phyloP scores from a whole-genome alignment of 2,329 filamentous ascomycete genomes.

The Colletotrichum godetiae region DNA sequence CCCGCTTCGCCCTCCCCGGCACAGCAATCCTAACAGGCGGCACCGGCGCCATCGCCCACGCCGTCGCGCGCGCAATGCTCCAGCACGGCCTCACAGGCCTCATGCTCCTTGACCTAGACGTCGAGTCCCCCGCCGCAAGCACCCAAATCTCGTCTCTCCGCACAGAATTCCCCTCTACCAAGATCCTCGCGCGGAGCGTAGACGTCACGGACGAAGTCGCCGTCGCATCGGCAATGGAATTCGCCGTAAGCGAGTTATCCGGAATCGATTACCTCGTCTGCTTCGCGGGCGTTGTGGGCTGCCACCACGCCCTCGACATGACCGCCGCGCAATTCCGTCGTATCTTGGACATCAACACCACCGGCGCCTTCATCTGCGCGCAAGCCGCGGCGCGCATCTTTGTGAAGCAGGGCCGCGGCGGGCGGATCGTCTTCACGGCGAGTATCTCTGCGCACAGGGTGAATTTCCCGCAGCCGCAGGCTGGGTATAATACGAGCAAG shows the following conservation, averaged over 20 bases:
- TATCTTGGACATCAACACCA: slow-evolving; percentile 78
- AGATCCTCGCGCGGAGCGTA: slow-evolving; percentile 62
- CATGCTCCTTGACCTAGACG: slow-evolving; percentile 69
- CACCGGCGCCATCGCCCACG: slow-evolving; percentile 71
- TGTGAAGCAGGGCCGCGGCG: slow-evolving; percentile 60
- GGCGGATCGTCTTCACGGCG: slow-evolving; percentile 74
- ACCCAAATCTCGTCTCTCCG: slow-evolving; percentile 55
- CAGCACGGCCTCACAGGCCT: slow-evolving; percentile 73
- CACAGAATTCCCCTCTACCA: slow-evolving; percentile 63
- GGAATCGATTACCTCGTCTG: slow-evolving; percentile 63
- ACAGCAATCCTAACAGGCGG: slow-evolving; percentile 70
- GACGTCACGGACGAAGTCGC: slow-evolving; percentile 67
- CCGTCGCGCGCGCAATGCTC: slow-evolving; percentile 75
- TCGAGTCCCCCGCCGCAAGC: slow-evolving; percentile 48
- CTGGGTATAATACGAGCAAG: slow-evolving; percentile 79
- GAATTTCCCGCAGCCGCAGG: slow-evolving; percentile 79
- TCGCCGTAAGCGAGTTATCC: slow-evolving; percentile 75
- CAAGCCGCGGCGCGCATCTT: slow-evolving; percentile 71
- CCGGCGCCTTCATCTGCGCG: slow-evolving; percentile 76
- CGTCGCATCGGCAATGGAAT: slow-evolving; percentile 66
- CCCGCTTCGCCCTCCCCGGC: slow-evolving; percentile 46
- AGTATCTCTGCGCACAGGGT: slow-evolving; percentile 76
- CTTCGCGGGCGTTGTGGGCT: slow-evolving; percentile 77
- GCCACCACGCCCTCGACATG: slow-evolving; percentile 70
- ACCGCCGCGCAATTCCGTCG: slow-evolving; percentile 68